Evolutionary conservation across 345 rosid species (phyloP).

Genomic region (Citrus sp.): DNA sequence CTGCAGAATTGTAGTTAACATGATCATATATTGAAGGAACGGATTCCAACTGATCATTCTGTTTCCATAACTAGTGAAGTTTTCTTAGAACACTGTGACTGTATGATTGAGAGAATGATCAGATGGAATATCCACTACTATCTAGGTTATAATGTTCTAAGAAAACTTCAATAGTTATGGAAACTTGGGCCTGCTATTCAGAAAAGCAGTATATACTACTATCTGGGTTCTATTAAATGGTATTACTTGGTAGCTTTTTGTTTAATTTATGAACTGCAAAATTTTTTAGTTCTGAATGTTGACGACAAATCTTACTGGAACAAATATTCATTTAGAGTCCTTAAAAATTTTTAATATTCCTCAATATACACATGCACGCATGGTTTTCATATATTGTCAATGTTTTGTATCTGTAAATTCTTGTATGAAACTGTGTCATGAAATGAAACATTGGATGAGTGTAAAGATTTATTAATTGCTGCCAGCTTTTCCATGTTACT

Average conservation of each 20-base stretch:
- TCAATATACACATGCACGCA: neutral
- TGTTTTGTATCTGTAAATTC: neutral
- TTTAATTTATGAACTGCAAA: neutral
- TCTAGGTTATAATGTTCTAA: too few species aligned
- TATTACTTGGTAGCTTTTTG: neutral
- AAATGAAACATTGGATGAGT: neutral
- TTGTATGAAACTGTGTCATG: neutral
- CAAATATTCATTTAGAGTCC: neutral
- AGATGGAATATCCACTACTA: too few species aligned
- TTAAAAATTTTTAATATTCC: neutral
- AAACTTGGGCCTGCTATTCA: neutral
- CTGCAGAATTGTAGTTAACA: neutral
- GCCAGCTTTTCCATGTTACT: neutral
- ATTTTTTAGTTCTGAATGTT: neutral
- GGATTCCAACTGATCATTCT: neutral
- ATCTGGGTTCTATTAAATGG: neutral
- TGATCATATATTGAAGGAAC: neutral
- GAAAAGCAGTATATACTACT: neutral
- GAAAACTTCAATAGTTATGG: too few species aligned
- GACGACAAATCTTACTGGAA: neutral
- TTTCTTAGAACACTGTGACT: neutral
- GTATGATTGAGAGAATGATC: neutral
- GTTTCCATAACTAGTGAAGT: neutral
- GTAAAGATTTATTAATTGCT: neutral
- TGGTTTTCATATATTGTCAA: neutral